These are phyloP conservation scores for Castanospermum australe DNA, from an alignment of 306 rosid species.

Conservation along the genomic window DNA sequence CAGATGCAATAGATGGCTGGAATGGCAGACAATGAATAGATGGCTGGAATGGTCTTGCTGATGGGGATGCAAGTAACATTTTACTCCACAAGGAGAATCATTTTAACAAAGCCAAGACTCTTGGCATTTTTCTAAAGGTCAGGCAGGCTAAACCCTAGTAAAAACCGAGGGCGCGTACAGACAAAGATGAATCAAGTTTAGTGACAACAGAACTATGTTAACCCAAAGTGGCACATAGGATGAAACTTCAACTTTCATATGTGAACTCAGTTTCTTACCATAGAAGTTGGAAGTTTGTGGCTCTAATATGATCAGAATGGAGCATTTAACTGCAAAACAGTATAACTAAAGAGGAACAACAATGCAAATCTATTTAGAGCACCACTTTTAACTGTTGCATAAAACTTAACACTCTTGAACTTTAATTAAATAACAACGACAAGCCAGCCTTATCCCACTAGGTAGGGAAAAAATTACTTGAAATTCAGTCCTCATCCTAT, in stretches of 20 bases:
- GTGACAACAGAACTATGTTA: too few relatives aligned
- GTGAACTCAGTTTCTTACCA: background rate
- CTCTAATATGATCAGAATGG: background rate
- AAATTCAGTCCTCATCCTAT: background rate
- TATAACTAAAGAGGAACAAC: background rate
- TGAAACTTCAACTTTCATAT: background rate
- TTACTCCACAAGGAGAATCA: background rate
- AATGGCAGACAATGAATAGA: too few relatives aligned
- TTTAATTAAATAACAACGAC: background rate
- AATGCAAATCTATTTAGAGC: background rate
- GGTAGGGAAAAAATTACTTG: background rate
- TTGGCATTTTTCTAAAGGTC: too few relatives aligned
- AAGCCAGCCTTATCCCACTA: too few relatives aligned
- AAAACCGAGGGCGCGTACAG: too few relatives aligned
- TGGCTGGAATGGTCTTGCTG: too few relatives aligned
- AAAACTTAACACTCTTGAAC: background rate
- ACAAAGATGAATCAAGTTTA: too few relatives aligned
- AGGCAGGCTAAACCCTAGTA: too few relatives aligned
- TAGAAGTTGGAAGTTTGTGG: background rate
- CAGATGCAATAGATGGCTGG: too few relatives aligned
- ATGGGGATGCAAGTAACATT: background rate
- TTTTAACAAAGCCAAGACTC: background rate
- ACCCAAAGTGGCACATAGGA: too few relatives aligned
- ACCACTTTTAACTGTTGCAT: background rate
- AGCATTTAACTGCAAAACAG: background rate